A percentile compares a stretch with the other conserved stretches of the same genome.
phyloP scores from a whole-genome alignment of 192 early-diverging fungal genomes.

The Paraglomus brasilianum region DNA sequence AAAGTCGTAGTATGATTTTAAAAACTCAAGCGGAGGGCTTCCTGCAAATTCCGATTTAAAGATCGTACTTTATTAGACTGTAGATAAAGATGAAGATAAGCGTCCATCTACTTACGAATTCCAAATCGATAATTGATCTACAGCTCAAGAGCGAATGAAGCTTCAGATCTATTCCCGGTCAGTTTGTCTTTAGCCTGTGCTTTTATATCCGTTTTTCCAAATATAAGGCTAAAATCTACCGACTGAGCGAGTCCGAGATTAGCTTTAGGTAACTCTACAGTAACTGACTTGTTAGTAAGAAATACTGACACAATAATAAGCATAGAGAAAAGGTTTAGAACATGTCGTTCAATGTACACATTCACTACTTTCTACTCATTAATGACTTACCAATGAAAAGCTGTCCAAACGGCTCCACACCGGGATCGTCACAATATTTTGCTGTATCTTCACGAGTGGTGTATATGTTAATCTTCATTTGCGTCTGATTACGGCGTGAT shows the following conservation, averaged over 20 bases:
- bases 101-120: no score
- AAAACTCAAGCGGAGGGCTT: no score
- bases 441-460: background rate
- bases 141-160: background rate
- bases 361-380: no score
- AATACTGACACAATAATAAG: no score
- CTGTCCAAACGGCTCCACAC: background rate
- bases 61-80: no score
- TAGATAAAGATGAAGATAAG: no score
- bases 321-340: no score
- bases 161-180: slow-evolving; percentile 5
- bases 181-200: slow-evolving; percentile 17
- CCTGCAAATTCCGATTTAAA: no score
- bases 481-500: background rate
- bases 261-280: slow-evolving; percentile 13
- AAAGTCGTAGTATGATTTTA: no score
- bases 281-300: background rate
- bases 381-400: background rate
- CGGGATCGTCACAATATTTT: background rate
- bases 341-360: no score
- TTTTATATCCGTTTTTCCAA: slow-evolving; percentile 17
- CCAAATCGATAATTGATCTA: background rate
- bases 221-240: slow-evolving; percentile 20
- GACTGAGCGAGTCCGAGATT: background rate
- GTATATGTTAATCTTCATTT: background rate